Base-by-base conservation (phyloP, 2,329 filamentous ascomycete species). In the Phoma herbarum region DNA sequence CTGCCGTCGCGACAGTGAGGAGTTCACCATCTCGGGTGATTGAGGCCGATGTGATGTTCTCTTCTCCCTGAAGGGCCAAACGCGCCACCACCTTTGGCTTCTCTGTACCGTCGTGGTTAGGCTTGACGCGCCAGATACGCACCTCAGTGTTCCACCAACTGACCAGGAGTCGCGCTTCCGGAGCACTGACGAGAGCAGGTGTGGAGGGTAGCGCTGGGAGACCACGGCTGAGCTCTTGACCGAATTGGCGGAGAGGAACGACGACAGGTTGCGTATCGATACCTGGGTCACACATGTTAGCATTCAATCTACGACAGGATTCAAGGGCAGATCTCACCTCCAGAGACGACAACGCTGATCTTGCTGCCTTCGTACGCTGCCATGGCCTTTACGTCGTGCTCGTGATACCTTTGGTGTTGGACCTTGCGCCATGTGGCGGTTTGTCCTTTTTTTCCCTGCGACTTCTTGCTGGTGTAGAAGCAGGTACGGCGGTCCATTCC, bases 311-410 rank as follows among this genome's bases (percentile, higher is more conserved):
- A 5, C 18, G 6, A 29, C 80, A 64, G 16, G 61, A 56, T 10
- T 23, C 20, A 18, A 3, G 10, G 49, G 57, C 53, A 43, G 11
- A 22, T 26, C 83, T 78, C 82, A 91, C 93, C 95, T 85, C 95
- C 95, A 63, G 94, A 96, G 16, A 96, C 91, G 11, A 97, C 83
- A 54, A 98, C 88, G 71, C 92, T 98, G 72, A 97, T 86, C 48
- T 87, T 87, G 49, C 86, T 88, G 51, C 89, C 89, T 77, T 99
- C 95, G 64, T 94, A 98, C 0, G 91, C 88, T 31, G 93, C 91
- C 87, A 98, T 91, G 1, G 92, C 87, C 80, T 98, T 98, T 70
- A 98, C 93, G 79, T 99, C 95, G 76, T 98, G 93, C 44, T 90
- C 87, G 74, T 99, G 95, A 73, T 94, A 93, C 72, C 92, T 85